Conservation (phyloP, 176 grass and related monocot genomes). For the Carex littledalei region DNA sequence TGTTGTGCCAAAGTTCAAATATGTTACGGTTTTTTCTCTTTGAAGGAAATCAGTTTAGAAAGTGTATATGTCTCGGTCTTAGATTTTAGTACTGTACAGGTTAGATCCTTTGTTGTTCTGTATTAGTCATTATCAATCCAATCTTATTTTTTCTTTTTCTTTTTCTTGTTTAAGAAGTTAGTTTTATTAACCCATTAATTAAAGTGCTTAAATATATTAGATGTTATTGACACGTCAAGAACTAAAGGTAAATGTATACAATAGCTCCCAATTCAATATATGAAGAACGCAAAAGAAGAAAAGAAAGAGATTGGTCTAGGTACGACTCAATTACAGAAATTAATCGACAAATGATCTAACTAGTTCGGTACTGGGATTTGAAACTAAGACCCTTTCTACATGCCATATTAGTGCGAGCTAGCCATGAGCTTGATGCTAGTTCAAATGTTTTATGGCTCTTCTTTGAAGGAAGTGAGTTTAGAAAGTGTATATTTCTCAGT, state of each 20-base stretch:
- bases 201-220: too few species aligned
- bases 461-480: background rate
- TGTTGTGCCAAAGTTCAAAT: background rate
- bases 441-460: background rate
- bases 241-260: too few species aligned
- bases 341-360: background rate
- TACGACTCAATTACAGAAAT: background rate
- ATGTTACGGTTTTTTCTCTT: background rate
- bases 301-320: background rate
- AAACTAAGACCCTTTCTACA: background rate
- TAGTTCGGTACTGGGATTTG: background rate
- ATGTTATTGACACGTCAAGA: too few species aligned
- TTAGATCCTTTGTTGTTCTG: background rate
- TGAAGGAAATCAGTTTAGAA: background rate
- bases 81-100: background rate
- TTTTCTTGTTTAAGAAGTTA: background rate
- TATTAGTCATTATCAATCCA: background rate
- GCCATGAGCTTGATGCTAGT: background rate
- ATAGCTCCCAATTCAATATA: too few species aligned
- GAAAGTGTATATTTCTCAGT: background rate
- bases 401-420: background rate
- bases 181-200: background rate
- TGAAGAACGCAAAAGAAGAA: too few species aligned
- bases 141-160: background rate
- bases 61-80: background rate